A percentile compares a stretch with the other conserved stretches of the same genome.
Conservation (phyloP, 2,329 filamentous ascomycete genomes). For the Magnaporthiopsis poae region DNA sequence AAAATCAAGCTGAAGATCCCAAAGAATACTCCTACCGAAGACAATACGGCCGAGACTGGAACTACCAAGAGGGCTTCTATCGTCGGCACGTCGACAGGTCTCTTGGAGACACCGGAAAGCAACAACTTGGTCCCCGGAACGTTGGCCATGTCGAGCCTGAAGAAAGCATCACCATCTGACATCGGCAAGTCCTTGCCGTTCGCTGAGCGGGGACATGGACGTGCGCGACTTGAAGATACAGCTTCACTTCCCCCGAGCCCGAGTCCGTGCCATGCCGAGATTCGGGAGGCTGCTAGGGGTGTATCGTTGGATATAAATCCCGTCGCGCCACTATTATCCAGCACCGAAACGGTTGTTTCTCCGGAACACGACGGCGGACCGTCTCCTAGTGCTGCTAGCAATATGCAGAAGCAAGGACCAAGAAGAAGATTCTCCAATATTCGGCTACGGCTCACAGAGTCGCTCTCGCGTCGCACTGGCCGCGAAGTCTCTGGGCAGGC, state of each 20-base stretch:
- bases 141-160: not conserved
- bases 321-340: not conserved
- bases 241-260: not conserved
- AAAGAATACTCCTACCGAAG: not conserved
- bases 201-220: not conserved
- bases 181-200: not conserved
- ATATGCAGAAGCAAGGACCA: not conserved
- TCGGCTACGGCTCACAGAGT: constrained; percentile 5
- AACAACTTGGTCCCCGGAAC: not conserved
- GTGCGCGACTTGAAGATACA: not conserved
- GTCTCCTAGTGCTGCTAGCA: not conserved
- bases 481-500: not conserved
- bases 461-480: constrained; percentile 3
- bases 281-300: not conserved
- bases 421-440: constrained; percentile 7
- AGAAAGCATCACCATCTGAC: not conserved
- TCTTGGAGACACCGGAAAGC: not conserved
- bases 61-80: not conserved
- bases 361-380: not conserved
- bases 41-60: not conserved
- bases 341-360: not conserved
- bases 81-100: not conserved
- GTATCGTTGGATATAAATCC: not conserved
- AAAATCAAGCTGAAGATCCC: constrained; percentile 5
- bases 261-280: not conserved